These are phyloP conservation scores for Mycena vitilis DNA, from an alignment of 768 basidiomycete species.

Conservation along the genomic window DNA sequence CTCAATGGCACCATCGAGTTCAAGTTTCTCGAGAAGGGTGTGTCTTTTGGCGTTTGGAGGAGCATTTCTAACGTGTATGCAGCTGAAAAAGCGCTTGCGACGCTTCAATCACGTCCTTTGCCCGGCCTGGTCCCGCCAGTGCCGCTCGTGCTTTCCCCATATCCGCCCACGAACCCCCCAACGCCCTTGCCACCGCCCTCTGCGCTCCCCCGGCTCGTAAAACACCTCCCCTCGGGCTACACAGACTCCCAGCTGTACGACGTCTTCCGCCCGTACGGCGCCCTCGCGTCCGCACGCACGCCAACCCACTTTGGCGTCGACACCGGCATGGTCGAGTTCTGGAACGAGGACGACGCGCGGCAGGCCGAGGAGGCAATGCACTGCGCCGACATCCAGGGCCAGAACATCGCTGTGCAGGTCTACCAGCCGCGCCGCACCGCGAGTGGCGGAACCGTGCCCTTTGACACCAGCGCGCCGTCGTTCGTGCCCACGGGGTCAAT, in stretches of 20 bases:
- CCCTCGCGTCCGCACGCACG: conserved; percentile 80
- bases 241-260: conserved; percentile 84
- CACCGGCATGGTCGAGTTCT: conserved; percentile 85
- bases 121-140: conserved; percentile 70
- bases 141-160: conserved; percentile 80
- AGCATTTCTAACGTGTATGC: conserved; percentile 31
- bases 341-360: conserved; percentile 87
- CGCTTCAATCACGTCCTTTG: conserved; percentile 80
- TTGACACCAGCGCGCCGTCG: conserved; percentile 77
- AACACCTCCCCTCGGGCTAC: conserved; percentile 79
- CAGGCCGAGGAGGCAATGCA: conserved; percentile 85
- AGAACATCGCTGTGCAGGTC: conserved; percentile 85
- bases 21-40: conserved; percentile 84
- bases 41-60: conserved; percentile 37
- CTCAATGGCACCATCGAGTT: conserved; percentile 86
- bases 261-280: conserved; percentile 85
- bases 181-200: conserved; percentile 80
- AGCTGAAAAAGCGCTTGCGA: conserved; percentile 93
- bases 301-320: conserved; percentile 83
- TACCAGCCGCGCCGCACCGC: conserved; percentile 73
- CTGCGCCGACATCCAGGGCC: conserved; percentile 84
- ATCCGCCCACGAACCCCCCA: conserved; percentile 82
- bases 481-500: conserved; percentile 81
- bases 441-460: conserved; percentile 57
- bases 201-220: conserved; percentile 84